Evolutionary conservation across 805 yeast genomes (phyloP).

Genomic region (Cyberlindnera mycetangii): DNA sequence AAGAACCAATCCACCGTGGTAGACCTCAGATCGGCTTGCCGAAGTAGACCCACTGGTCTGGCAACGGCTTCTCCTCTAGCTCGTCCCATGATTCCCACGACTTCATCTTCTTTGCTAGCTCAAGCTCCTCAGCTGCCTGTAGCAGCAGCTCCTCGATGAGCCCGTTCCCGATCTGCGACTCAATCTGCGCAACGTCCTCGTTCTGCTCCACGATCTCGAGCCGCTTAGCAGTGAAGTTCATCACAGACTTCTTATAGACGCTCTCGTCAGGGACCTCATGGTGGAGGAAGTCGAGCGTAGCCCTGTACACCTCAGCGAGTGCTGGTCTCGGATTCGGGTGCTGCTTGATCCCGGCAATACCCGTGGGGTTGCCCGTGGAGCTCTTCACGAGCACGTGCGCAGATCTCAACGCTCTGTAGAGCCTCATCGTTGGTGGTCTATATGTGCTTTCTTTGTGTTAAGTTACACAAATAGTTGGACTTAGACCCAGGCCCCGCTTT

Average conservation of each 20-base stretch:
- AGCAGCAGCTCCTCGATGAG: constrained; percentile 77
- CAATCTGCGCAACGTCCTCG: constrained; percentile 64
- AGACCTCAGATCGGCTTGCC: constrained; percentile 52
- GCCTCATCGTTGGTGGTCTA: constrained; percentile 32
- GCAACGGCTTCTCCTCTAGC: constrained; percentile 72
- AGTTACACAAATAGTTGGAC: no score
- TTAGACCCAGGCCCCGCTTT: no score
- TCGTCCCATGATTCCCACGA: constrained; percentile 77
- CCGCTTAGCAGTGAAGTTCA: constrained; percentile 67
- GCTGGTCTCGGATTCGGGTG: constrained; percentile 87
- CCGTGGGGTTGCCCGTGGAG: constrained; percentile 70
- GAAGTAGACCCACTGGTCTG: constrained; percentile 82
- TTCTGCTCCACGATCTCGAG: constrained; percentile 60
- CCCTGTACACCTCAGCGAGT: constrained; percentile 62
- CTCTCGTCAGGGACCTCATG: constrained; percentile 66
- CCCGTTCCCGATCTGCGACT: constrained; percentile 74
- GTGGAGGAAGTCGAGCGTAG: constrained; percentile 58
- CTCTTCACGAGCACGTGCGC: constrained; percentile 56
- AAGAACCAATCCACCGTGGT: neutral
- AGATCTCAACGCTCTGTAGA: constrained; percentile 26
- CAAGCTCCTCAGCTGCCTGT: constrained; percentile 80
- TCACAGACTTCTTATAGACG: constrained; percentile 74
- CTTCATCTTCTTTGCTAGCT: constrained; percentile 63
- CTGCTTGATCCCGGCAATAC: constrained; percentile 71
- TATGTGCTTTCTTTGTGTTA: neutral